Base-by-base conservation (phyloP, 768 basidiomycete genomes). In the Amanita rubescens region DNA sequence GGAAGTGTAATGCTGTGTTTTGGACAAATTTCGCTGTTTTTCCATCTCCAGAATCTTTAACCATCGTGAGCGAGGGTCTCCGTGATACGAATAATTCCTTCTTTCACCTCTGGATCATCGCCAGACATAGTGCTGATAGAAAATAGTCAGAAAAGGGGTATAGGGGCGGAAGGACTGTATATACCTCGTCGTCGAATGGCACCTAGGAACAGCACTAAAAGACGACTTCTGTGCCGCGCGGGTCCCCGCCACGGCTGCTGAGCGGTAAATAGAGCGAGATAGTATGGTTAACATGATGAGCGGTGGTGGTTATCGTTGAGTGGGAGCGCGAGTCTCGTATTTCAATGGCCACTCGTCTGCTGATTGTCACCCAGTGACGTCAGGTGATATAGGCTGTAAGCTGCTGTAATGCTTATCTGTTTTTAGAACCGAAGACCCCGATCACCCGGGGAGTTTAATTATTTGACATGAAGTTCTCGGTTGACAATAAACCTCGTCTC, bases 21-120 rank as follows among this genome's bases (percentile, higher is more conserved):
- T 67, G 19, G 71, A 60, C 37, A 80, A 64, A 59, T 79, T 79
- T n/a, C 76, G 71, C 11, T 58, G 63, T 56, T 85, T 85, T 61
- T 83, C 79, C 15, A 60, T 60, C 52, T 80, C 79, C 19, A 83
- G 65, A 10, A 75, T 58, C 77, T 82, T 42, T 19, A 5, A 10
- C n/a, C 17, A 11, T 4, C 6, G 17, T 30, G 30, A 51, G n/a
- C 3, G 3, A 34, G 11, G 9, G 32, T 22, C 20, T 7, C 32
- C 14, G 38, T 54, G 49, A 34, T 22, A 25, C 8, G 0, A 4
- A n/a, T 46, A 8, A 33, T 25, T 12, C 3, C 19, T 12, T 9
- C 11, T 45, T 11, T 19, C 30, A 59, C 27, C 50, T 51, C 39
- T 34, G 50, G 50, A 11, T 51, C 50, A 30, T 51, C 41, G 10